Evolutionary conservation across 495 filamentous ascomycete genomes (phyloP).

Genomic region (Aspergillus olivimuriae): DNA sequence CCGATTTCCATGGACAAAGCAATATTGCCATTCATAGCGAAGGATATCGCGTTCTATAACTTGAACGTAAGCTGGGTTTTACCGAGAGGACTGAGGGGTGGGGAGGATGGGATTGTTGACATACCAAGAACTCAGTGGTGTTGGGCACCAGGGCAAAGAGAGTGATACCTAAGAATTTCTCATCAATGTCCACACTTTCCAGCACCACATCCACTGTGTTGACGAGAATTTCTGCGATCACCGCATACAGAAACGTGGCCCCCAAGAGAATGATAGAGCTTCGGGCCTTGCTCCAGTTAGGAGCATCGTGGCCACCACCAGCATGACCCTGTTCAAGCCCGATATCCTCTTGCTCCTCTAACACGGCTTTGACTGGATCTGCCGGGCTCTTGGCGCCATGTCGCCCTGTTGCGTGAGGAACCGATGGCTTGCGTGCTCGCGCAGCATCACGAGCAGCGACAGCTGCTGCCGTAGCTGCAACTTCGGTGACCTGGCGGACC

Average conservation of each 20-base stretch:
- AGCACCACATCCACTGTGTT: constrained; percentile 94
- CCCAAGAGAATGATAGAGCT: constrained; percentile 81
- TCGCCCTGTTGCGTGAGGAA: constrained; percentile 25
- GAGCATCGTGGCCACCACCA: constrained; percentile 87
- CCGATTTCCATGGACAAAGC: constrained; percentile 98
- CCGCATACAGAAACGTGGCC: constrained; percentile 86
- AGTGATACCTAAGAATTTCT: constrained; percentile 97
- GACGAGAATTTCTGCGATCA: constrained; percentile 95
- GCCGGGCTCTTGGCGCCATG: constrained; percentile 22
- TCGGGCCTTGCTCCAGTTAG: constrained; percentile 93
- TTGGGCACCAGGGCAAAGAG: constrained; percentile 96
- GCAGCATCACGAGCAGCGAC: constrained; percentile 79
- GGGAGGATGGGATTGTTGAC: constrained; percentile 14
- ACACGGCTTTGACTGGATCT: constrained; percentile 19
- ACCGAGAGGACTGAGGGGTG: not conserved
- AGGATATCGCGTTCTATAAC: constrained; percentile 89
- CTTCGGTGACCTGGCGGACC: constrained; percentile 78
- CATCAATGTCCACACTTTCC: constrained; percentile 82
- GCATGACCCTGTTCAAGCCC: constrained; percentile 32
- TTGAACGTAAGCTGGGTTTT: constrained; percentile 24
- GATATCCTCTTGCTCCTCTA: constrained; percentile 38
- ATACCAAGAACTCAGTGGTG: constrained; percentile 94
- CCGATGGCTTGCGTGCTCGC: constrained; percentile 42
- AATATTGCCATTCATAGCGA: constrained; percentile 99
- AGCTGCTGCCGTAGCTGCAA: constrained; percentile 85